These are phyloP conservation scores for Colletotrichum sp. DNA, from an alignment of 2,329 filamentous ascomycete species.

Conservation along the genomic window DNA sequence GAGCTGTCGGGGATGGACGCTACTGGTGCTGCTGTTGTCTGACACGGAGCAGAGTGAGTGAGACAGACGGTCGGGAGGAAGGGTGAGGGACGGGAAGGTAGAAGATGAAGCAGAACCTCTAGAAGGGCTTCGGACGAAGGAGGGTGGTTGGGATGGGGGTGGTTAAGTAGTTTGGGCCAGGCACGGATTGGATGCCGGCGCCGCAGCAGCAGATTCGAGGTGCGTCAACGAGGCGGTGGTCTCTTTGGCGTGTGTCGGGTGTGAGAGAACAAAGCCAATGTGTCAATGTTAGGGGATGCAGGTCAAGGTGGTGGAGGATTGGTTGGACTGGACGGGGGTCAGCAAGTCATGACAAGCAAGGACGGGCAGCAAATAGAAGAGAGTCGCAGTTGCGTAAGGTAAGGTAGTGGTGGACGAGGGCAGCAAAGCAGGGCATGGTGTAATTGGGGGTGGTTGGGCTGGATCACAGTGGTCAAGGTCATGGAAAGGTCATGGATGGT, in stretches of 20 bases:
- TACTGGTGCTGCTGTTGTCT: neutral
- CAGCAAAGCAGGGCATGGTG: neutral
- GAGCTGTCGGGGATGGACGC: neutral
- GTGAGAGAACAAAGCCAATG: neutral
- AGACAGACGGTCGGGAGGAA: neutral
- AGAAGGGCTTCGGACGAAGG: neutral
- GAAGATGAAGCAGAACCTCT: neutral
- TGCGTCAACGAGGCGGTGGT: neutral
- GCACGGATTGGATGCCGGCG: neutral
- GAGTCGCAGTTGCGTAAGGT: neutral
- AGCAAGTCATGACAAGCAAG: neutral
- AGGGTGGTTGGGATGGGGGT: constrained; percentile 11
- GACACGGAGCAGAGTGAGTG: neutral
- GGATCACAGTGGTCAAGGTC: constrained; percentile 3
- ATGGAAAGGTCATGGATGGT: constrained; percentile 11
- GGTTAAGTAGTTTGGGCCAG: constrained; percentile 5
- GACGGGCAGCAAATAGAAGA: neutral
- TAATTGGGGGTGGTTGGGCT: constrained; percentile 5
- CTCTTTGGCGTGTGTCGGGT: neutral
- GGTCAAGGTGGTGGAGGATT: neutral
- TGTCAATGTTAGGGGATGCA: neutral
- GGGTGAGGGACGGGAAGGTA: neutral
- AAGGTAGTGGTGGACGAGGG: neutral
- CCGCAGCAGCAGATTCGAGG: neutral
- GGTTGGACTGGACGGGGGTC: neutral